Evolutionary conservation across 2,329 filamentous ascomycete genomes (phyloP).

Genomic region (Xylaria sp.): DNA sequence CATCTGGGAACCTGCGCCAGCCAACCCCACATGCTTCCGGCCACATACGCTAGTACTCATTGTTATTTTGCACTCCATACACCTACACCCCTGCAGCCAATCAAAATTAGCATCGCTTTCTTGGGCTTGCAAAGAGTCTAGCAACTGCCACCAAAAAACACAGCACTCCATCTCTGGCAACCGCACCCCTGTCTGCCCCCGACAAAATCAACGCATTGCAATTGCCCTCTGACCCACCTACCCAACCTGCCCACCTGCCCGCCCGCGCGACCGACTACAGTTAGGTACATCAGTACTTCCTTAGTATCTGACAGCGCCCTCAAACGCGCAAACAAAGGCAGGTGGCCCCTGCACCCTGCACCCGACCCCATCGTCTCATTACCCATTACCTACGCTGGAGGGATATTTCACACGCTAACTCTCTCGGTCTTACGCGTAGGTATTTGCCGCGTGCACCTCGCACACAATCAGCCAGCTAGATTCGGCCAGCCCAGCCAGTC

Average conservation of each 20-base stretch:
- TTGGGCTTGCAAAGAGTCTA: too few species aligned
- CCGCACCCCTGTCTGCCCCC: constrained; percentile 43
- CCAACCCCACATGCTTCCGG: constrained; percentile 8
- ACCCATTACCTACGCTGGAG: not conserved
- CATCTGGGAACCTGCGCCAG: too few species aligned
- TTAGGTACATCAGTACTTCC: too few species aligned
- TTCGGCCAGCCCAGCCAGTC: not conserved
- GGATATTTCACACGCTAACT: not conserved
- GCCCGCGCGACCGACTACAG: too few species aligned
- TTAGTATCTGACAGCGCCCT: too few species aligned
- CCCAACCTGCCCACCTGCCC: not conserved
- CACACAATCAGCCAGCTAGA: constrained; percentile 41
- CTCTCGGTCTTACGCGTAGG: not conserved
- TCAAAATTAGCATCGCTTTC: constrained; percentile 36
- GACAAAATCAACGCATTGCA: constrained; percentile 36
- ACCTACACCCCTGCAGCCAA: constrained; percentile 40
- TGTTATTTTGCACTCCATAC: too few species aligned
- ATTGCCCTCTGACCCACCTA: constrained; percentile 34
- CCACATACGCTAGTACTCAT: constrained; percentile 1
- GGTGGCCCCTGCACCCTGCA: constrained; percentile 13
- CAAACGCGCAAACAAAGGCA: not conserved
- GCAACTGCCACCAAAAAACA: constrained; percentile 42
- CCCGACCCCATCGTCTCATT: not conserved
- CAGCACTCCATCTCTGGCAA: constrained; percentile 36
- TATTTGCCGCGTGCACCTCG: constrained; percentile 15